Evolutionary conservation across 768 basidiomycete species (phyloP).

Genomic region (Lyophyllum shimeji): DNA sequence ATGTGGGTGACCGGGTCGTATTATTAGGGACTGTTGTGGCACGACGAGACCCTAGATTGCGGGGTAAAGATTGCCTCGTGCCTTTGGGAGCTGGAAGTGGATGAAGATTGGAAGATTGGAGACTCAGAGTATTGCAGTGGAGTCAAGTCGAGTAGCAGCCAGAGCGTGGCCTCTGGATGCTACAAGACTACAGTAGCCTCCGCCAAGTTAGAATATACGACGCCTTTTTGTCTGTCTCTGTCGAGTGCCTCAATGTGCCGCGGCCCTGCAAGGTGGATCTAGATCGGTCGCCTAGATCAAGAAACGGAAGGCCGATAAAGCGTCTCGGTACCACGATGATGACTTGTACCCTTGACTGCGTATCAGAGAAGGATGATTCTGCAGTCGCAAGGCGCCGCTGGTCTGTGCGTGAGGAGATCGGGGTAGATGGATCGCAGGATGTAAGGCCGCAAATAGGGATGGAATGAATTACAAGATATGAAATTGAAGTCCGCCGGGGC

Average conservation of each 20-base stretch:
- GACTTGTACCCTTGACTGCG: not conserved
- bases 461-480: constrained; percentile 3
- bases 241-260: not conserved
- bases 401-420: constrained; percentile 5
- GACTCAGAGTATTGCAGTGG: not conserved
- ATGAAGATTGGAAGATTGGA: not conserved
- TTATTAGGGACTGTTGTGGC: not conserved
- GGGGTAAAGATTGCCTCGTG: constrained; percentile 1
- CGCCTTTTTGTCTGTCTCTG: too few species aligned
- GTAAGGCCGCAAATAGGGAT: constrained; percentile 3
- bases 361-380: not conserved
- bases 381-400: not conserved
- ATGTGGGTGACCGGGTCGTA: not conserved
- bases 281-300: not conserved
- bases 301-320: not conserved
- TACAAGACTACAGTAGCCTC: not conserved
- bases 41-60: not conserved
- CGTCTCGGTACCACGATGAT: not conserved
- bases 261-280: not conserved
- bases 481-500: constrained; percentile 8
- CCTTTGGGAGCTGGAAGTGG: not conserved
- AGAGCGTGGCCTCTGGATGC: not conserved
- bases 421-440: not conserved
- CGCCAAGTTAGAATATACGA: too few species aligned
- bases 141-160: not conserved